Conservation (phyloP, 495 filamentous ascomycete species). For the Talaromyces wortmannii region DNA sequence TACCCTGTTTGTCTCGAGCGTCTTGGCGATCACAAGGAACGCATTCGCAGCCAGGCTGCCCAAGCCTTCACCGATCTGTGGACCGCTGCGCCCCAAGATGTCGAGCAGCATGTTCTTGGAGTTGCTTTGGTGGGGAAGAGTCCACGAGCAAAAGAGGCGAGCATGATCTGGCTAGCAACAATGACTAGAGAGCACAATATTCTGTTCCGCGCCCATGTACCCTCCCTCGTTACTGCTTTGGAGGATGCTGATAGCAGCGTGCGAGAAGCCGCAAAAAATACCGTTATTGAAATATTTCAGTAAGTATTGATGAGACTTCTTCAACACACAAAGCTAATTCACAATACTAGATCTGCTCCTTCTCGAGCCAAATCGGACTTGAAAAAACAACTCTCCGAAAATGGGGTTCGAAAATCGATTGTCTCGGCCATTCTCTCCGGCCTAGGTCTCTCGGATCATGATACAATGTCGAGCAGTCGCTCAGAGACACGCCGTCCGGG, state of each 20-base stretch:
- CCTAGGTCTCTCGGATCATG: slow-evolving; percentile 45
- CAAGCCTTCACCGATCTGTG: slow-evolving; percentile 68
- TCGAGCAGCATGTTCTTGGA: slow-evolving; percentile 75
- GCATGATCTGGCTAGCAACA: slow-evolving; percentile 72
- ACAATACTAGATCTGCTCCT: slow-evolving; percentile 56
- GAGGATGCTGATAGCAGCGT: slow-evolving; percentile 87
- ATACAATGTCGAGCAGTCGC: slow-evolving; percentile 14
- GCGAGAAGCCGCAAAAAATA: slow-evolving; percentile 72
- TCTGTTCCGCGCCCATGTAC: slow-evolving; percentile 75
- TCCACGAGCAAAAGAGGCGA: slow-evolving; percentile 71
- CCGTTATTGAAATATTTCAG: slow-evolving; percentile 80
- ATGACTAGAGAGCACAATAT: slow-evolving; percentile 72
- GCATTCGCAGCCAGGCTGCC: slow-evolving; percentile 61
- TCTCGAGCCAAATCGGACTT: slow-evolving; percentile 81
- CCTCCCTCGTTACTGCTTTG: slow-evolving; percentile 71
- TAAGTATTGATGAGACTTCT: slow-evolving; percentile 26
- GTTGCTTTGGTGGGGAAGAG: slow-evolving; percentile 72
- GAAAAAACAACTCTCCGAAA: slow-evolving; percentile 69
- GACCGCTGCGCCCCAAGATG: slow-evolving; percentile 56
- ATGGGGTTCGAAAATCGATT: slow-evolving; percentile 79
- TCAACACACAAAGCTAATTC: slow-evolving; percentile 4
- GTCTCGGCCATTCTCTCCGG: slow-evolving; percentile 68
- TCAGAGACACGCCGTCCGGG: slow-evolving; percentile 6
- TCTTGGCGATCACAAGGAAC: slow-evolving; percentile 83
- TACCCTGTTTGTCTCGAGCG: slow-evolving; percentile 72